Evolutionary conservation across 176 grass and related monocot genomes (phyloP).

Genomic region (Cocos nucifera): DNA sequence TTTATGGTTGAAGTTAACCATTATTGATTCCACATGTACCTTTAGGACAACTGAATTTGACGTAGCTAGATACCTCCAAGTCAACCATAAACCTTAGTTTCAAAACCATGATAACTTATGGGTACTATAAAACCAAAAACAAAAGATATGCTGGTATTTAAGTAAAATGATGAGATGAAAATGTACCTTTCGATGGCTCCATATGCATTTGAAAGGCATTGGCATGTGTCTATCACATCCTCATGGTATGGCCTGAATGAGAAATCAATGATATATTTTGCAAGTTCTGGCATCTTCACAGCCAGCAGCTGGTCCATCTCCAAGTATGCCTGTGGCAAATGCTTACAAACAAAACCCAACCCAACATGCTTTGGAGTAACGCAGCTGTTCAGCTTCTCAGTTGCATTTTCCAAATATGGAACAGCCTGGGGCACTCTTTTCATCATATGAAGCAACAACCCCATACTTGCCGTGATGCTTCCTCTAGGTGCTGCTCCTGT

Average conservation of each 20-base stretch:
- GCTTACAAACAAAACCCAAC: constrained; percentile 72
- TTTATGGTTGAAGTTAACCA: too few species aligned
- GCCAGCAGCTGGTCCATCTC: constrained; percentile 29
- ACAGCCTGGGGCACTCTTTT: constrained; percentile 40
- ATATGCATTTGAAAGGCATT: constrained; percentile 66
- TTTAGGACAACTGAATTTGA: too few species aligned
- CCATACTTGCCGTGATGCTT: constrained; percentile 49
- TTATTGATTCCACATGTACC: too few species aligned
- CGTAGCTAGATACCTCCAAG: too few species aligned
- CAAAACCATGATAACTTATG: too few species aligned
- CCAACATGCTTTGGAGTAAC: constrained; percentile 51
- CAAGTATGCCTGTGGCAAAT: constrained; percentile 52
- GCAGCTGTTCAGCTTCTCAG: constrained; percentile 57
- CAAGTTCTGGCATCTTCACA: constrained; percentile 31
- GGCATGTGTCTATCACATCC: constrained; percentile 50
- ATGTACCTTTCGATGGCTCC: constrained; percentile 51
- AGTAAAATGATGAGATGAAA: neutral
- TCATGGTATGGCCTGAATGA: constrained; percentile 48
- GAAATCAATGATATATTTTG: constrained; percentile 49
- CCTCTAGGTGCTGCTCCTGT: constrained; percentile 55
- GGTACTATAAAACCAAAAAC: too few species aligned
- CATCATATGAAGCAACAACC: constrained; percentile 57
- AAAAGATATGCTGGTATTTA: neutral
- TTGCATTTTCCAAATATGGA: constrained; percentile 58
- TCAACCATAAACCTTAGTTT: too few species aligned